A percentile compares a stretch with the other conserved stretches of the same genome.
These are phyloP conservation scores for Rosellinia necatrix DNA, from an alignment of 2,329 filamentous ascomycete species.

Conservation along the genomic window DNA sequence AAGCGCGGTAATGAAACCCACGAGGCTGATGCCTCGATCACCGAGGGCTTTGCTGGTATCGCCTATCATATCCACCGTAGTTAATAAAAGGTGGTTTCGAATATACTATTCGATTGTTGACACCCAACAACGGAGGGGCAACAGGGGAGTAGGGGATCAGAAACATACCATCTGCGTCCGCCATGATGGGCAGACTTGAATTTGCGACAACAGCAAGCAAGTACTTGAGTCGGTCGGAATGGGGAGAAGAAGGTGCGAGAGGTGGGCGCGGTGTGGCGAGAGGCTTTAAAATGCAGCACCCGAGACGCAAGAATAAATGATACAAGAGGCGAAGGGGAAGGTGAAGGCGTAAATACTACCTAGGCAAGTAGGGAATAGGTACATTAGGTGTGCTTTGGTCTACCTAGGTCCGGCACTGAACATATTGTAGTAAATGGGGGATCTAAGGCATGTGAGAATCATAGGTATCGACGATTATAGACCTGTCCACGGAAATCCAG, in stretches of 20 bases:
- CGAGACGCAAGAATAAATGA: not conserved
- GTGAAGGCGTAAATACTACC: too few relatives aligned
- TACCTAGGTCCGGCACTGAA: too few relatives aligned
- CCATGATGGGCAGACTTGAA: conserved; percentile 14
- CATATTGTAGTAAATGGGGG: too few relatives aligned
- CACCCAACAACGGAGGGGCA: not conserved
- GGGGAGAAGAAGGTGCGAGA: not conserved
- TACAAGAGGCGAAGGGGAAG: not conserved
- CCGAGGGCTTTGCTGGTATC: conserved; percentile 35
- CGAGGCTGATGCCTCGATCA: conserved; percentile 50
- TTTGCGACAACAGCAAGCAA: not conserved
- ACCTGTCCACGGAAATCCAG: not conserved
- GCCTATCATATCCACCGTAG: conserved; percentile 13
- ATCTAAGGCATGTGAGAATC: not conserved
- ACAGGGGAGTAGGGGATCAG: not conserved
- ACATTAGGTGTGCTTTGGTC: not conserved
- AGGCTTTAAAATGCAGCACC: too few relatives aligned
- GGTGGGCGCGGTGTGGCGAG: not conserved
- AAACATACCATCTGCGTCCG: conserved; percentile 24
- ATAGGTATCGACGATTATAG: conserved; percentile 7
- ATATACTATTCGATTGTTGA: not conserved
- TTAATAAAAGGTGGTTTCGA: not conserved
- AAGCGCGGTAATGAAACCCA: conserved; percentile 68
- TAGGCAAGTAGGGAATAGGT: too few relatives aligned
- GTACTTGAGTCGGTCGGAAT: not conserved